Evolutionary conservation across 2,329 filamentous ascomycete genomes (phyloP), one percentile per base, ranked within the genome.

Genomic region (Colletotrichum trifolii): DNA sequence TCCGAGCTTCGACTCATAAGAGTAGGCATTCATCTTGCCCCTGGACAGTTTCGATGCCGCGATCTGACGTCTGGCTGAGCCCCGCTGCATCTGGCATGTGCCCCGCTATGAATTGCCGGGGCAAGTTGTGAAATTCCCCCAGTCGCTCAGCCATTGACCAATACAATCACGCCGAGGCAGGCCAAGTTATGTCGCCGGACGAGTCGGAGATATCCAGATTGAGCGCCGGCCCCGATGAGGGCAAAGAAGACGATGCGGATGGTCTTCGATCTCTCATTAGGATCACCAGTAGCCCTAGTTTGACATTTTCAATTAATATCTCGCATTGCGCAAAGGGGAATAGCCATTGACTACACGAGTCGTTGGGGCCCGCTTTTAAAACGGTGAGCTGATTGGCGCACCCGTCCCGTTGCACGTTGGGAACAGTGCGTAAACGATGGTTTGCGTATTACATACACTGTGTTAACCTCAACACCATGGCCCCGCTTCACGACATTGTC

Each of bases 81-180:
- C 63, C 63, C 63, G 52, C 63, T 46, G 49, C 17, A 63, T 48
- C 47, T 65, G 47, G 52, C 62, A 65, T 61, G 46, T 55, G 63
- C 63, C 63, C 59, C 63, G 59, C 58, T 47, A 53, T 49, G 39
- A 8, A 46, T 25, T 63, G 52, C 47, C 42, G 47, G 59, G 52
- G 43, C 4, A 25, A 35, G 35, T 52, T 34, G 25, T 62, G 53
- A 53, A 6, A 50, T 35, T 43, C 49, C 42, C 39, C 58, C 34
- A 60, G 45, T 13, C 48, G 35, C 43, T 12, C 38, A 53, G 12
- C 53, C 53, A 66, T 66, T 66, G 63, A 53, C 42, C 63, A 66
- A 66, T 66, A 36, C 57, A 45, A 47, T 36, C 35, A 15, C 55
- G 46, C 55, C 62, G 35, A 56, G 38, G 34, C 57, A 40, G 57